Base-by-base conservation (phyloP, 768 basidiomycete genomes). In the Pholiota molesta region DNA sequence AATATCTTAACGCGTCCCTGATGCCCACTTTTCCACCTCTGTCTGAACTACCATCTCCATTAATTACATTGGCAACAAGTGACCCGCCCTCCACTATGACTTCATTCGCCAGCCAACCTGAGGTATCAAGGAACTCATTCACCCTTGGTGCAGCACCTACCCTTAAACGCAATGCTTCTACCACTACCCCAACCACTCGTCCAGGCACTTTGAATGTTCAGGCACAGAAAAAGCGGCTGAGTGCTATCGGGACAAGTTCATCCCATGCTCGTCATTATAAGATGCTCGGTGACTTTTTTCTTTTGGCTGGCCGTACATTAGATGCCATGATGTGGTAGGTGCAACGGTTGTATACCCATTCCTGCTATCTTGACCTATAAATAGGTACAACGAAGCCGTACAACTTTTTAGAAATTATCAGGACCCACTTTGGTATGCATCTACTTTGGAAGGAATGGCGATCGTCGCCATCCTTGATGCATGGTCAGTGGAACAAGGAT, bases 401-500 rank as follows among this genome's bases (percentile, higher is more conserved):
- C 83, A 83, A 33, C 72, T 92, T n/a, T 87, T 94, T 67, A 92
- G 89, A 73, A 79, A 80, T 1, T 81, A 86, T 8, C 85, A 87
- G 59, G 97, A 98, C 73, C 75, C 84, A 23, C 80, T 91, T 28
- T 99, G 97, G 97, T 91, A 95, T 72, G 97, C 94, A 0, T 87
- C 90, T 13, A 88, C 89, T 0, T 78, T 94, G 49, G 97, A 99
- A 77, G 94, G 94, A 4, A 73, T 95, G 67, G 92, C 91, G 1
- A 91, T 91, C 2, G 80, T 90, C 29, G 81, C 86, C 9, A 79
- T 97, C 11, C 79, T 97, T 19, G 94, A 97, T 61, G 88, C 90
- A 8, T 98, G 95, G 94, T 82, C 88, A 26, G 79, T 82, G 47
- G 86, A 84, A n/a, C 83, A 89, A 67, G 89, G 88, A 64, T 70